Evolutionary conservation across 2,329 filamentous ascomycete species (phyloP), one percentile per base, ranked within the genome.

Genomic region (Blastomyces parvus): DNA sequence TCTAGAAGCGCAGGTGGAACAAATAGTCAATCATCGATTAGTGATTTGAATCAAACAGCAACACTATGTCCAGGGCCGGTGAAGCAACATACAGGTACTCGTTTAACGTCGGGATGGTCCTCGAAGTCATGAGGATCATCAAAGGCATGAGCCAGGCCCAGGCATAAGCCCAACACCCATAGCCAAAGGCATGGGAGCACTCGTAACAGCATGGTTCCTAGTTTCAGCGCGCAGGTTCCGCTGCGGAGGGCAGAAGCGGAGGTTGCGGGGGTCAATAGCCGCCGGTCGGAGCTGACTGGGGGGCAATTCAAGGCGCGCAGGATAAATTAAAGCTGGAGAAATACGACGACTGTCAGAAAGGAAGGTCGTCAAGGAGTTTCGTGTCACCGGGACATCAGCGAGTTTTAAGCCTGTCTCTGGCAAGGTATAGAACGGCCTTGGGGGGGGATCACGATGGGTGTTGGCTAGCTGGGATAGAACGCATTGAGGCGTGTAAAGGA

Each of bases 11-110:
- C 33, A 40, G 9, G 25, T 25, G 58, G 11, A 48, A 64, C 64
- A 33, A 61, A 59, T 44, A 55, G 52, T n/a, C 58, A 66, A 69
- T 59, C n/a, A n/a, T n/a, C n/a, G 69, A 66, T 66, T 66, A 30
- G 38, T 27, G 9, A n/a, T 17, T 22, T 53, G 38, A 13, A 38
- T 27, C 52, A 25, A 2, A 17, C 13, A 25, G 38, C 9, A 22
- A 57, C 19, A 40, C 60, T 19, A 61, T 42, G 25, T 25, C 65
- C 65, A 53, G 65, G 59, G 62, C 59, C 48, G 56, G n/a, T 14
- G 36, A 63, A 36, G 30, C 55, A 67, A 76, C 85, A 67, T 81
- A 88, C 86, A 67, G 84, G 82, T 73, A 88, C 87, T 70, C 83
- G 85, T 75, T 85, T 85, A 69, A 88, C 81, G 71, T 85, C 81